phyloP scores from a whole-genome alignment of 805 yeast genomes.

The Sungouiozyma intestinalis region DNA sequence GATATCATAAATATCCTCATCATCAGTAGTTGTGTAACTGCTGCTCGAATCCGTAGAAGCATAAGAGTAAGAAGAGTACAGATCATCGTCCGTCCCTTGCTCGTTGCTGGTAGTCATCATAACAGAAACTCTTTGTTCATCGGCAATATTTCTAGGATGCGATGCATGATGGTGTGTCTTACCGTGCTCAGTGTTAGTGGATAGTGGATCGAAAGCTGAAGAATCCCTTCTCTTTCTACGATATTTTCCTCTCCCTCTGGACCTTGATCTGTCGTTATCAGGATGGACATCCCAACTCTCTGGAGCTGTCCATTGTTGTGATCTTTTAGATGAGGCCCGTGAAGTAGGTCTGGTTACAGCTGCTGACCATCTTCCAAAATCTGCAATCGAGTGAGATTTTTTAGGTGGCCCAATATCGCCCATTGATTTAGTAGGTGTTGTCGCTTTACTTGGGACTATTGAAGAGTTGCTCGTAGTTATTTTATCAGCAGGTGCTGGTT shows the following conservation, averaged over 20 bases:
- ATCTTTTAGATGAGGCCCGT: not conserved
- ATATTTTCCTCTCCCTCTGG: constrained; percentile 3
- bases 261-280: constrained; percentile 8
- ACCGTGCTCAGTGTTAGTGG: constrained; percentile 1
- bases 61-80: constrained; percentile 1
- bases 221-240: constrained; percentile 1
- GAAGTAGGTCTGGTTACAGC: not conserved
- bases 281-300: constrained; percentile 52
- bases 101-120: constrained; percentile 8
- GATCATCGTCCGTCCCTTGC: not conserved
- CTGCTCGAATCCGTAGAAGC: constrained; percentile 1
- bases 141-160: constrained; percentile 5
- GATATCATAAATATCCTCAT: constrained; percentile 8
- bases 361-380: constrained; percentile 5
- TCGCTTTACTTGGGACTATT: not conserved
- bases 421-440: not conserved
- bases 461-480: not conserved
- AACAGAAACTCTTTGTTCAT: not conserved
- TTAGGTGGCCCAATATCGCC: constrained; percentile 3
- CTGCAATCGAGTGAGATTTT: constrained; percentile 11
- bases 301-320: constrained; percentile 42
- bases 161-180: not conserved
- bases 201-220: not conserved
- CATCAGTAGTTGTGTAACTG: constrained; percentile 4
- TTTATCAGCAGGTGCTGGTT: not conserved